These are phyloP conservation scores for Posidonia oceanica DNA, from an alignment of 116 monocot species.

Conservation along the genomic window DNA sequence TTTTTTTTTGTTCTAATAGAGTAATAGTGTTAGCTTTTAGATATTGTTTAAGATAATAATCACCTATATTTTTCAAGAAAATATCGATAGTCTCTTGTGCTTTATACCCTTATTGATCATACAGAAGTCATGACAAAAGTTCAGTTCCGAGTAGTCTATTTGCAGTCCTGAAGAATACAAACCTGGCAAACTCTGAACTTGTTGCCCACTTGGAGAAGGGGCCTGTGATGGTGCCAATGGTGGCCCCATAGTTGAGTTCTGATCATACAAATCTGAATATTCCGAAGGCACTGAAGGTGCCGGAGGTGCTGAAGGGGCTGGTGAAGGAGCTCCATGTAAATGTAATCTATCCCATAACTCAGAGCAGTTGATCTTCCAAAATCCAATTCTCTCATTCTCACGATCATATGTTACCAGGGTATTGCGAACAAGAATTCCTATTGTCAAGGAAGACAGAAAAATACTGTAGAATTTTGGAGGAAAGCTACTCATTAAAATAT, in stretches of 20 bases:
- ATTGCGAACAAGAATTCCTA: conserved; percentile 92
- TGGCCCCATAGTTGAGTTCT: conserved; percentile 24
- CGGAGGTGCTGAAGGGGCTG: conserved; percentile 35
- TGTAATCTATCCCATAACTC: conserved; percentile 59
- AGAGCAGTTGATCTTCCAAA: conserved; percentile 99
- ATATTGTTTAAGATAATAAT: too few species aligned
- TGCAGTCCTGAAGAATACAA: neutral
- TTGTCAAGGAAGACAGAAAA: neutral
- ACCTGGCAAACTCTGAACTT: conserved; percentile 33
- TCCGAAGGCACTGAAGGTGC: conserved; percentile 20
- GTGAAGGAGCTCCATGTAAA: conserved; percentile 28
- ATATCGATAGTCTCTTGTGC: too few species aligned
- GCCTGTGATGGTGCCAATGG: conserved; percentile 18
- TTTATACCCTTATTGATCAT: too few species aligned
- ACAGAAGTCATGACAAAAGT: neutral
- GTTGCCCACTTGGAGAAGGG: conserved; percentile 33
- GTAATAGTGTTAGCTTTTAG: too few species aligned
- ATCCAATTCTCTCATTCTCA: conserved; percentile 75
- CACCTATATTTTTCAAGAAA: too few species aligned
- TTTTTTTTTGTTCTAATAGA: too few species aligned
- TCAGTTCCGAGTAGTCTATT: neutral
- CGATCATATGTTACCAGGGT: conserved; percentile 93
- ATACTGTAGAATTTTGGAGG: neutral
- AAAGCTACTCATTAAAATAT: neutral
- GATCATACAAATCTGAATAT: conserved; percentile 11